Conservation (phyloP, 345 rosid genomes). For the Draba incana region DNA sequence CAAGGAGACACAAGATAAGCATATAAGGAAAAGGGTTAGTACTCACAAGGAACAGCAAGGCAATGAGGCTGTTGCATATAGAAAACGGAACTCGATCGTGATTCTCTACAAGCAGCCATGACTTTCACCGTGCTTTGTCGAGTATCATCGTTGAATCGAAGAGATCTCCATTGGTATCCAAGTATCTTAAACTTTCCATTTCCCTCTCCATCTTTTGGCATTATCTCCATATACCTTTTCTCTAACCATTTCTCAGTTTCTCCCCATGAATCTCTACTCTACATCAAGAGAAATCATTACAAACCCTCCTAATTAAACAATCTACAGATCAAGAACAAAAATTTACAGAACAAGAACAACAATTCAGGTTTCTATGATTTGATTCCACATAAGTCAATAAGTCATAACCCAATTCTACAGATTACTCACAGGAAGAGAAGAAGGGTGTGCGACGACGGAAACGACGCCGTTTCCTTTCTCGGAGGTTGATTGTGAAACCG, state of each 20-base stretch:
- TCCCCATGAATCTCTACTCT: conserved; percentile 67
- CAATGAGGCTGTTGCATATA: conserved; percentile 85
- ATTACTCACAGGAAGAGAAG: conserved; percentile 77
- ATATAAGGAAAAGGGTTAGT: conserved; percentile 7
- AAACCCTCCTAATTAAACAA: not conserved
- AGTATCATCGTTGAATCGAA: conserved; percentile 77
- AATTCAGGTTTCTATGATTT: not conserved
- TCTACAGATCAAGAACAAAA: not conserved
- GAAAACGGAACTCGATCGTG: conserved; percentile 54
- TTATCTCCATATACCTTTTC: conserved; percentile 56
- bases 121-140: conserved; percentile 89
- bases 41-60: conserved; percentile 85
- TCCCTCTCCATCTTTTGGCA: conserved; percentile 37
- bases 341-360: too few relatives aligned
- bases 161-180: conserved; percentile 91
- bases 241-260: conserved; percentile 79
- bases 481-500: conserved; percentile 59
- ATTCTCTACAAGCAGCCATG: conserved; percentile 66
- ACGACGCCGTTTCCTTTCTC: conserved; percentile 76
- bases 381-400: not conserved
- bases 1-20: not conserved
- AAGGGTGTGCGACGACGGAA: conserved; percentile 71
- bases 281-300: conserved; percentile 23
- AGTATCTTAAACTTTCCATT: conserved; percentile 55
- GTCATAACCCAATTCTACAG: not conserved